Base-by-base conservation (phyloP, 257 asterid genomes). In the Cruciata laevipes region DNA sequence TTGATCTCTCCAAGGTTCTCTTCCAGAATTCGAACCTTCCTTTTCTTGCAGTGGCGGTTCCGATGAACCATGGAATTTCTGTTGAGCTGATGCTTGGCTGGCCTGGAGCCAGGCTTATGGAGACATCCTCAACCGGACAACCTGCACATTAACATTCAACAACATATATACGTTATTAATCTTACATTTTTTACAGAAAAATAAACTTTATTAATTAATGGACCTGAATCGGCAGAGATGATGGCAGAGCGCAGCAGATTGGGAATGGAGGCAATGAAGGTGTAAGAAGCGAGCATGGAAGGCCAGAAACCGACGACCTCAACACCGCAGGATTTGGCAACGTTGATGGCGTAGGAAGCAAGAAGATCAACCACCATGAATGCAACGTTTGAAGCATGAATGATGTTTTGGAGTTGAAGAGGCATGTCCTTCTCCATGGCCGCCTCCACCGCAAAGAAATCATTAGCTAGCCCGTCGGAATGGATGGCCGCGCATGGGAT, bases 1-100 rank as follows among this genome's bases (percentile, higher is more conserved):
- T 81, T 3, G 95, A 67, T 73, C 96, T 80, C 18, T 81, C 66
- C 8, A 88, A 35, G 68, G 96, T 86, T 63, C 79, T 81, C 4
- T 21, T 79, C 97, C 96, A 90, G 56, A 90, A 90, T n/a, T 83
- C 81, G 84, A 90, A 90, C 69, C 97, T 77, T 58, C 84, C 71
- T 53, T 13, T 67, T 79, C 85, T 88, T 60, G 95, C 80, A 0
- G 78, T 51, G 37, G 86, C 23, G 27, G 87, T 73, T 47, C 97
- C 97, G 44, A 88, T 85, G 1, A 90, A 79, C 96, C 97, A 90
- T 40, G 97, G 96, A n/a, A 90, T 80, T 61, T 88, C 89, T 31
- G 74, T 75, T 55, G 87, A 30, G 1, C 68, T 70, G 40, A 88
- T 61, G 47, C 56, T 65, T 14, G 90, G 88, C 3, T 83, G 85